Percentiles rank a stretch among this genome's conserved stretches.
phyloP scores from a whole-genome alignment of 176 grass and related monocot genomes.

The Carex littledalei region DNA sequence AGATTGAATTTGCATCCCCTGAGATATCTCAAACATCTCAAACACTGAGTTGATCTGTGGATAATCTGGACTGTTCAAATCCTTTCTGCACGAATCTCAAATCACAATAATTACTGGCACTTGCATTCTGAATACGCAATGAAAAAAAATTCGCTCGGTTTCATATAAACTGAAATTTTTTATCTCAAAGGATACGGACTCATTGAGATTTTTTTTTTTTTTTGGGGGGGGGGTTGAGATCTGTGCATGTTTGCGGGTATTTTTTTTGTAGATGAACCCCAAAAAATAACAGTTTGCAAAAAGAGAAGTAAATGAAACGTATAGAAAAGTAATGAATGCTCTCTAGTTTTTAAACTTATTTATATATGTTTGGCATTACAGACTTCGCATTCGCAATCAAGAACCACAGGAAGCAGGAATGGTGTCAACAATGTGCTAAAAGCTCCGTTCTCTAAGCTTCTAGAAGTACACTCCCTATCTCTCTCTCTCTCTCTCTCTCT shows the following conservation, averaged over 20 bases:
- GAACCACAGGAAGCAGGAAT: slow-evolving; percentile 3
- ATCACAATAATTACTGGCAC: too few relatives aligned
- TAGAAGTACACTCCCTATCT: slow-evolving; percentile 10
- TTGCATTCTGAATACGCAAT: too few relatives aligned
- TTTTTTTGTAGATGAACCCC: background rate
- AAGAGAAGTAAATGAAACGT: background rate
- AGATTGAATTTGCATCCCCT: too few relatives aligned
- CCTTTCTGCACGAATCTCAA: too few relatives aligned
- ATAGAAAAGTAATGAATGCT: background rate
- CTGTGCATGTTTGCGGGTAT: background rate
- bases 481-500: background rate
- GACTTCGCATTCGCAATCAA: slow-evolving; percentile 12
- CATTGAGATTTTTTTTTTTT: too few relatives aligned
- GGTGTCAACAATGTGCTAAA: slow-evolving; percentile 23
- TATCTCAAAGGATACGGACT: too few relatives aligned
- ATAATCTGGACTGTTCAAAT: too few relatives aligned
- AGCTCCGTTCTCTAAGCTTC: slow-evolving; percentile 27
- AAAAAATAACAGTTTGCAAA: background rate
- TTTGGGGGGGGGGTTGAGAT: background rate
- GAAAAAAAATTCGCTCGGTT: too few relatives aligned
- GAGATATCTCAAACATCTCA: too few relatives aligned
- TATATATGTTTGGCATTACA: background rate
- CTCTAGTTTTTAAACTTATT: background rate
- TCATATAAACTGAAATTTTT: too few relatives aligned
- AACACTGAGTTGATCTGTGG: too few relatives aligned